Conservation (phyloP, 2,329 filamentous ascomycete genomes). For the Trichoderma arundinaceum region DNA sequence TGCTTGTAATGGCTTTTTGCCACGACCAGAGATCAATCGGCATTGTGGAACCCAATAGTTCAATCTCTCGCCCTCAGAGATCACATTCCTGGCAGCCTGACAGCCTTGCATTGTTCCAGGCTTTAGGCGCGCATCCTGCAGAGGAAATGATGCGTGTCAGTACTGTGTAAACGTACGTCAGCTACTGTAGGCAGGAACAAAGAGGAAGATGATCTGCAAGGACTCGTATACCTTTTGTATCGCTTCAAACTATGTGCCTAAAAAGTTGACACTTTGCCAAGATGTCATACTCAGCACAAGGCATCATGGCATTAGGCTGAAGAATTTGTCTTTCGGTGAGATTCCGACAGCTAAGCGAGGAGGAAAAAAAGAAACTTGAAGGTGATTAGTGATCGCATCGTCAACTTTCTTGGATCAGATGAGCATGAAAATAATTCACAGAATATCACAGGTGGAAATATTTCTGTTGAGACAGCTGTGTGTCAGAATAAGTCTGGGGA, state of each 20-base stretch:
- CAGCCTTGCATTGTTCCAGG: background rate
- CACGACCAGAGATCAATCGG: background rate
- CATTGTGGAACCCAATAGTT: background rate
- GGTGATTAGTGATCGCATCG: too few relatives aligned
- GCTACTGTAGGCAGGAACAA: background rate
- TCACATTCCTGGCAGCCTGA: background rate
- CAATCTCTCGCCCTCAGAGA: background rate
- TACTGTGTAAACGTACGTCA: background rate
- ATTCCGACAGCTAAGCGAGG: background rate
- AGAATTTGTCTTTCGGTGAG: background rate
- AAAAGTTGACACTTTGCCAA: background rate
- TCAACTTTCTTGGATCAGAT: background rate
- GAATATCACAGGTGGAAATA: background rate
- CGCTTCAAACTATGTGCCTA: background rate
- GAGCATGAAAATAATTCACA: background rate
- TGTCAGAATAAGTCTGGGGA: background rate
- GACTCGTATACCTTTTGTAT: background rate
- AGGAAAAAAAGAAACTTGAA: too few relatives aligned
- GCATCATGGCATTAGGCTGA: too few relatives aligned
- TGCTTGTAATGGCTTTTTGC: background rate
- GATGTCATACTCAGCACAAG: too few relatives aligned
- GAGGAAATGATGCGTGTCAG: background rate
- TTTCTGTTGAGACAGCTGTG: background rate
- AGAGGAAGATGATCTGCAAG: background rate
- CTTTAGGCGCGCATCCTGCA: background rate